phyloP scores from a whole-genome alignment of 164 flowering plant genomes.

The Liriodendron chinense region DNA sequence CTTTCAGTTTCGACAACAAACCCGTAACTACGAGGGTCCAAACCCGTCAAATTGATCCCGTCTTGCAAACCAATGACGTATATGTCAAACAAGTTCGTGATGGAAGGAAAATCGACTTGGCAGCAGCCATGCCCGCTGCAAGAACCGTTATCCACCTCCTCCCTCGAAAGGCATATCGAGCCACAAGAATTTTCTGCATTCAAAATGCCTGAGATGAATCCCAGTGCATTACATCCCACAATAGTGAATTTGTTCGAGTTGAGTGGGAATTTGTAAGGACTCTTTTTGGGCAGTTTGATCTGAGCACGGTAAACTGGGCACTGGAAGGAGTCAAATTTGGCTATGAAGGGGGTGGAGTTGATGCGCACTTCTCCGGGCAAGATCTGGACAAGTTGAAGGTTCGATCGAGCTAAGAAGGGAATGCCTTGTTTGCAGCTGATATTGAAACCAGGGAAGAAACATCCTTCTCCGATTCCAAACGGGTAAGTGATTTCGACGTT shows the following conservation, averaged over 20 bases:
- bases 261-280: neutral
- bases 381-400: conserved; percentile 2
- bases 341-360: neutral
- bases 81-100: neutral
- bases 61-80: too few species aligned
- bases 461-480: too few species aligned
- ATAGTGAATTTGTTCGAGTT: neutral
- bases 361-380: neutral
- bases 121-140: conserved; percentile 15
- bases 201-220: too few species aligned
- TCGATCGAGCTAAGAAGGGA: neutral
- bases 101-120: neutral
- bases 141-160: neutral
- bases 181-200: neutral
- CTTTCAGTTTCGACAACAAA: conserved; percentile 9
- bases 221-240: neutral
- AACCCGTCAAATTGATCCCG: too few species aligned
- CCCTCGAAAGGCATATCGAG: neutral
- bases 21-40: neutral
- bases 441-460: neutral
- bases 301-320: too few species aligned
- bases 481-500: too few species aligned
- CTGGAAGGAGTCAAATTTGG: too few species aligned
- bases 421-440: neutral
- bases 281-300: neutral